phyloP scores from a whole-genome alignment of 2,329 filamentous ascomycete genomes.

The Coleophoma cylindrospora region DNA sequence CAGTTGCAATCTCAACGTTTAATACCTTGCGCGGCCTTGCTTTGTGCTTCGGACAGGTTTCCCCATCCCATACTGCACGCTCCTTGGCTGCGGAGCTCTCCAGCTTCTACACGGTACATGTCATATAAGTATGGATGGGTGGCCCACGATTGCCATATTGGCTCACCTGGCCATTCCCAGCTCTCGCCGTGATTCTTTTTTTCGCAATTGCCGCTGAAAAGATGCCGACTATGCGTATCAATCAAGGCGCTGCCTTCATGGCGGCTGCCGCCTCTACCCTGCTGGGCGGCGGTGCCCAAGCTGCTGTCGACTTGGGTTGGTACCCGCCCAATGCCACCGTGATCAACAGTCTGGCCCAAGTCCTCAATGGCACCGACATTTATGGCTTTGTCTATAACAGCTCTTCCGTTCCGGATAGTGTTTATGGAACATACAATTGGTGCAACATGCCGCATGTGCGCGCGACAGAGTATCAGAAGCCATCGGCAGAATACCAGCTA shows the following conservation, averaged over 20 bases:
- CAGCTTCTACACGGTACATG: background rate
- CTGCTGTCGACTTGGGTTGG: conserved; percentile 37
- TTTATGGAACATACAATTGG: conserved; percentile 69
- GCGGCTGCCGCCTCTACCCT: conserved; percentile 15
- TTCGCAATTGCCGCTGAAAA: conserved; percentile 10
- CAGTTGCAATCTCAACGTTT: too few relatives aligned
- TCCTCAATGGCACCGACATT: conserved; percentile 53
- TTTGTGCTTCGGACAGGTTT: too few relatives aligned
- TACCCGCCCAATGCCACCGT: conserved; percentile 47
- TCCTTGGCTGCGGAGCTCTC: too few relatives aligned
- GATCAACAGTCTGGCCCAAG: conserved; percentile 57
- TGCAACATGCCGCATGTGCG: conserved; percentile 86
- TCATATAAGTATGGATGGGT: conserved; percentile 19
- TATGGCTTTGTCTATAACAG: conserved; percentile 73
- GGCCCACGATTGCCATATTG: conserved; percentile 6
- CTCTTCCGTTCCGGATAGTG: conserved; percentile 48
- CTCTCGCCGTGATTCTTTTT: conserved; percentile 10
- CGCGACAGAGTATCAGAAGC: conserved; percentile 53
- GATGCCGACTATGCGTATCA: conserved; percentile 12
- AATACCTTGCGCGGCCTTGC: too few relatives aligned
- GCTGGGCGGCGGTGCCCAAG: conserved; percentile 8
- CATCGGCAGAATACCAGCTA: conserved; percentile 53
- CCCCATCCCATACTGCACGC: too few relatives aligned
- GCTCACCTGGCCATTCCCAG: conserved; percentile 10
- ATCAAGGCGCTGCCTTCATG: conserved; percentile 11